A percentile compares a stretch with the other conserved stretches of the same genome.
phyloP scores from a whole-genome alignment of 177 flowering plant genomes.

The Vitis hybrid region DNA sequence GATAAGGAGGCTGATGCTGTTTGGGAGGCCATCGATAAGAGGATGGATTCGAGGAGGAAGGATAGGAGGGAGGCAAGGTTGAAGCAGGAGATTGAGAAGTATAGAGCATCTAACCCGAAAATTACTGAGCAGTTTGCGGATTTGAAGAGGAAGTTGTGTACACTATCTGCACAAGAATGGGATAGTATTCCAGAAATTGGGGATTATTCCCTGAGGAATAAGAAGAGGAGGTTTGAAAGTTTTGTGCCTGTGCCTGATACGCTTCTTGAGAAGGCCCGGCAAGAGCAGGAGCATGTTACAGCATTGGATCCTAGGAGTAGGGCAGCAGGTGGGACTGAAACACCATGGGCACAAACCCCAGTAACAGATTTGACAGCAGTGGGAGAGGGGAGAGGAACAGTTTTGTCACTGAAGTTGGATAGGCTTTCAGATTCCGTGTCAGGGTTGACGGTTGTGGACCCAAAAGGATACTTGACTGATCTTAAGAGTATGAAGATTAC shows the following conservation, averaged over 20 bases:
- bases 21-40: slow-evolving; percentile 84
- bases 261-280: slow-evolving; percentile 84
- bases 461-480: slow-evolving; percentile 85
- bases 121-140: slow-evolving; percentile 96
- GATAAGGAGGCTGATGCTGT: slow-evolving; percentile 93
- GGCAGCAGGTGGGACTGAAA: slow-evolving; percentile 81
- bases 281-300: slow-evolving; percentile 84
- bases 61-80: slow-evolving; percentile 87
- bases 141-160: slow-evolving; percentile 76
- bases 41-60: slow-evolving; percentile 92
- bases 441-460: slow-evolving; percentile 85
- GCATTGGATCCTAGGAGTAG: slow-evolving; percentile 90
- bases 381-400: slow-evolving; percentile 96
- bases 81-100: slow-evolving; percentile 93
- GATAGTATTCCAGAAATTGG: slow-evolving; percentile 94
- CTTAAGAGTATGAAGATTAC: slow-evolving; percentile 91
- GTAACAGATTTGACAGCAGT: slow-evolving; percentile 95
- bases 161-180: slow-evolving; percentile 72
- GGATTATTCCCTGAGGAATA: slow-evolving; percentile 78
- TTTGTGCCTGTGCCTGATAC: slow-evolving; percentile 95
- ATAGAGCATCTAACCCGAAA: slow-evolving; percentile 86
- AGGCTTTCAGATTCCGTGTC: slow-evolving; percentile 79
- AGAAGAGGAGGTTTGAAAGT: slow-evolving; percentile 92
- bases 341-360: slow-evolving; percentile 89
- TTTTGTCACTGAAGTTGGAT: slow-evolving; percentile 83